Conservation (phyloP, 495 filamentous ascomycete species). For the Annulohypoxylon maeteangense region DNA sequence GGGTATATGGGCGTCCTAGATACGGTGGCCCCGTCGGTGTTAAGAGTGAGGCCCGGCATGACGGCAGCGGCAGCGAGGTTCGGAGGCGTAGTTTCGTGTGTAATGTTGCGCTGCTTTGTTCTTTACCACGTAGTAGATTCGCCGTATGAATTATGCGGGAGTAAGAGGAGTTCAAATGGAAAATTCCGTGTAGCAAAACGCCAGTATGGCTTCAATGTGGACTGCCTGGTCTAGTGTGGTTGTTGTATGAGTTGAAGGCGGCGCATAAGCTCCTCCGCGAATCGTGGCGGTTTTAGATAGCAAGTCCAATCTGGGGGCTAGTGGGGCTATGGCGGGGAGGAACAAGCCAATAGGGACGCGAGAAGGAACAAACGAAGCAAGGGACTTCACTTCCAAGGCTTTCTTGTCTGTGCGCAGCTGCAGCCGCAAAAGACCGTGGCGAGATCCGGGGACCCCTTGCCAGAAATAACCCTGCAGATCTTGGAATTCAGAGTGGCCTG, state of each 20-base stretch:
- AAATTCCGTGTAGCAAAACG: background rate
- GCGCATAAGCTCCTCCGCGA: conserved; percentile 11
- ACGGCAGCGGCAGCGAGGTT: conserved; percentile 17
- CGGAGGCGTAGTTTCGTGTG: background rate
- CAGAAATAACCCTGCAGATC: conserved; percentile 33
- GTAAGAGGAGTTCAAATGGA: background rate
- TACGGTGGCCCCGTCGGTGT: conserved; percentile 33
- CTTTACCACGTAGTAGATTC: background rate
- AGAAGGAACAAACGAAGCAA: background rate
- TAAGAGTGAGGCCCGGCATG: conserved; percentile 45
- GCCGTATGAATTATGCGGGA: background rate
- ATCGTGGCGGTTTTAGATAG: background rate
- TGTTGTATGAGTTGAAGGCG: conserved; percentile 15
- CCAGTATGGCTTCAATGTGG: background rate
- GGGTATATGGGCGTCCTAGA: conserved; percentile 1
- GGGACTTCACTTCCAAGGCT: background rate
- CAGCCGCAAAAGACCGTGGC: background rate
- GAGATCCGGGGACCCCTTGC: conserved; percentile 24
- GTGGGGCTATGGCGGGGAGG: conserved; percentile 13
- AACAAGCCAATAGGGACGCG: background rate
- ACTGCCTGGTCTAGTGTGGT: background rate
- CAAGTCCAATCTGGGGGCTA: conserved; percentile 16
- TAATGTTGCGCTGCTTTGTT: conserved; percentile 7
- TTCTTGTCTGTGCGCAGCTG: conserved; percentile 14
- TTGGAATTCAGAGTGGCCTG: conserved; percentile 1